Conservation (phyloP, 768 basidiomycete genomes). For the Kwoniella heveanensis region DNA sequence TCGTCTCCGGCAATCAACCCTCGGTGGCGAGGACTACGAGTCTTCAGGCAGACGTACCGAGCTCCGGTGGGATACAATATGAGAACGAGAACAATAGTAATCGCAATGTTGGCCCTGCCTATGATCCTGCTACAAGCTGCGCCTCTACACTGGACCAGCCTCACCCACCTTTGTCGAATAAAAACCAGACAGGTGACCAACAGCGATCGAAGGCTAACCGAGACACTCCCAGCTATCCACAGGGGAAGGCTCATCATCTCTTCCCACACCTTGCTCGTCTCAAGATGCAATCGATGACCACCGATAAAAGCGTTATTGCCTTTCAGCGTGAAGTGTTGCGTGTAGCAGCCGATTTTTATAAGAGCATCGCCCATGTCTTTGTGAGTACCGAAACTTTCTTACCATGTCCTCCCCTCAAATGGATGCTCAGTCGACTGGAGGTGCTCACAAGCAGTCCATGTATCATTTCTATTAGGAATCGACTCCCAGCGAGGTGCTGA, state of each 20-base stretch:
- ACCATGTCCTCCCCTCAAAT: no score
- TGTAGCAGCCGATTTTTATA: conserved; percentile 16
- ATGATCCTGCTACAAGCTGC: no score
- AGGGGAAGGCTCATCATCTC: not conserved
- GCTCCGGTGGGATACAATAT: not conserved
- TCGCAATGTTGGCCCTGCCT: not conserved
- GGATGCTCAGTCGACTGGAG: no score
- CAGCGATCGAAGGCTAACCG: not conserved
- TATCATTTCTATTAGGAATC: not conserved
- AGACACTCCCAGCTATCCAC: not conserved
- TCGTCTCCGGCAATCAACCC: not conserved
- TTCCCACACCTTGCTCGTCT: conserved; percentile 4
- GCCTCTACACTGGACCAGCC: not conserved
- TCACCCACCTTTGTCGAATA: not conserved
- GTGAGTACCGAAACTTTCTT: no score
- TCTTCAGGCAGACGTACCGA: not conserved
- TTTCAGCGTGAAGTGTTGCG: conserved; percentile 18
- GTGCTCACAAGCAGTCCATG: no score
- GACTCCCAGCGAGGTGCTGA: conserved; percentile 8
- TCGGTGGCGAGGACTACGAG: no score
- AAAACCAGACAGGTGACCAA: not conserved
- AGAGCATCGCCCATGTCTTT: conserved; percentile 11
- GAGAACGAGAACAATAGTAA: conserved; percentile 15
- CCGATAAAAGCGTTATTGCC: conserved; percentile 1
- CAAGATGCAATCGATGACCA: conserved; percentile 4